Evolutionary conservation across 441 rosid genomes (phyloP).

Genomic region (Pelargonium australe): DNA sequence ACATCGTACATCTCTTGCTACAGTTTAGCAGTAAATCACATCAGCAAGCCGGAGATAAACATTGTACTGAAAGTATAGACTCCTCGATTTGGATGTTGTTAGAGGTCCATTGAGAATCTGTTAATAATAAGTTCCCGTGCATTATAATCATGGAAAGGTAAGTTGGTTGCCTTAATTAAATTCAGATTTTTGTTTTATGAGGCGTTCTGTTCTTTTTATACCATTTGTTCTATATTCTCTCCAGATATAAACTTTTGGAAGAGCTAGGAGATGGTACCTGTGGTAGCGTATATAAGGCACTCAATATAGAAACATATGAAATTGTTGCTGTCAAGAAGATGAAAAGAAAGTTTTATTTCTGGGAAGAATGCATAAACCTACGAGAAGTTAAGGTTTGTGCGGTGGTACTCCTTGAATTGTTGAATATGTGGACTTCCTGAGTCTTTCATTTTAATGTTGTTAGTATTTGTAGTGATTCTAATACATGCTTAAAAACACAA

Average conservation of each 20-base stretch:
- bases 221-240: constrained; percentile 13
- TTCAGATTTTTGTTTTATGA: constrained; percentile 7
- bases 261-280: constrained; percentile 99
- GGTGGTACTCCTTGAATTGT: not conserved
- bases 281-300: constrained; percentile 84
- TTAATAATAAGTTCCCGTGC: constrained; percentile 31
- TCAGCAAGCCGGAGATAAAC: constrained; percentile 32
- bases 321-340: constrained; percentile 92
- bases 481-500: not conserved
- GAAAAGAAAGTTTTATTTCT: constrained; percentile 84
- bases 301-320: constrained; percentile 64
- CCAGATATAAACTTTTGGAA: constrained; percentile 72
- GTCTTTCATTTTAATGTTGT: not conserved
- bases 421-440: not conserved
- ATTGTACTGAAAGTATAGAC: constrained; percentile 41
- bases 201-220: not conserved
- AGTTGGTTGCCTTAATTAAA: constrained; percentile 17
- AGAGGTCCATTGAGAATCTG: constrained; percentile 56
- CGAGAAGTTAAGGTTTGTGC: constrained; percentile 82
- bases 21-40: constrained; percentile 52
- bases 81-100: constrained; percentile 44
- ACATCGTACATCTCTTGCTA: constrained; percentile 48
- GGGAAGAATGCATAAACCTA: constrained; percentile 89
- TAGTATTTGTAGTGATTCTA: not conserved
- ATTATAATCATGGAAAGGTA: constrained; percentile 70